phyloP scores from a whole-genome alignment of 2,329 filamentous ascomycete species.

The Talaromyces marneffei region DNA sequence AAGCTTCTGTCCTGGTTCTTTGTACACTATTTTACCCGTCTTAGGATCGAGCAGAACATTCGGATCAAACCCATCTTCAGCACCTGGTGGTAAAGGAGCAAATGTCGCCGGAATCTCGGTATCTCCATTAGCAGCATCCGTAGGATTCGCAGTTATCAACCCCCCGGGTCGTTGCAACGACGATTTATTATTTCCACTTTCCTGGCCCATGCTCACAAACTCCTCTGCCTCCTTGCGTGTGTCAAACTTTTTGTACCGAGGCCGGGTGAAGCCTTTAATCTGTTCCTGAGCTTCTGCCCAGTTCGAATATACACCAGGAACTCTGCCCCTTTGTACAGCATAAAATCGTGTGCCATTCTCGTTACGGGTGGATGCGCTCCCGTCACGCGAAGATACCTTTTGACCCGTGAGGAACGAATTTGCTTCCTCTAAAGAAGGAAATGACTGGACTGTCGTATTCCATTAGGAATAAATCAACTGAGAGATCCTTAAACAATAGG shows the following conservation, averaged over 20 bases:
- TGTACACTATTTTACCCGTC: conserved; percentile 52
- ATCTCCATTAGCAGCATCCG: conserved; percentile 36
- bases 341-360: conserved; percentile 49
- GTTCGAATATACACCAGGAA: conserved; percentile 58
- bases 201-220: conserved; percentile 54
- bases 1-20: conserved; percentile 46
- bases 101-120: conserved; percentile 46
- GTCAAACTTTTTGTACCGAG: conserved; percentile 62
- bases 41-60: conserved; percentile 50
- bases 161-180: conserved; percentile 29
- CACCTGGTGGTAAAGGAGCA: conserved; percentile 50
- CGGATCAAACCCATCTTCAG: conserved; percentile 58
- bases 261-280: conserved; percentile 65
- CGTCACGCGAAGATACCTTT: conserved; percentile 33
- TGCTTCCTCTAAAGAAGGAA: conserved; percentile 67
- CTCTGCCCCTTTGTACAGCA: conserved; percentile 53
- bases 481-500: background rate
- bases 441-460: conserved; percentile 65
- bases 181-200: conserved; percentile 11
- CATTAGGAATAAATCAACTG: background rate
- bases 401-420: conserved; percentile 66
- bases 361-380: conserved; percentile 31
- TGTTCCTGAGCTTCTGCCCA: conserved; percentile 68
- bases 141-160: conserved; percentile 37
- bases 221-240: conserved; percentile 68